phyloP scores from a whole-genome alignment of 306 rosid species.

The Begonia peltatifolia region DNA sequence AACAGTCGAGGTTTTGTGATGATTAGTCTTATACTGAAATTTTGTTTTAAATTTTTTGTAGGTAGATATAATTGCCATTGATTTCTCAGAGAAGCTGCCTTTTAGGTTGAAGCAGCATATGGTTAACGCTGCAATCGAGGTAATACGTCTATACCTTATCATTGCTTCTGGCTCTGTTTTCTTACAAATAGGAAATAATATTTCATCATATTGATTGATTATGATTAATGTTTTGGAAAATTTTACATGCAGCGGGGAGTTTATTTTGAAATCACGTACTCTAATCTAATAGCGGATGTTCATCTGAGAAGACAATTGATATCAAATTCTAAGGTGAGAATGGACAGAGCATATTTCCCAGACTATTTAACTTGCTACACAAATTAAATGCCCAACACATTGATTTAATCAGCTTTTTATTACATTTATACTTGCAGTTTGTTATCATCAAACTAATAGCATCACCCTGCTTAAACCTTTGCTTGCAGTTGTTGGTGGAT shows the following conservation, averaged over 20 bases:
- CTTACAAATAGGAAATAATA: too few relatives aligned
- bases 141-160: conserved; percentile 11
- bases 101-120: conserved; percentile 57
- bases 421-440: too few relatives aligned
- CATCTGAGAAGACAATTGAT: conserved; percentile 57
- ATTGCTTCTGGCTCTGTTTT: background rate
- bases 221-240: too few relatives aligned
- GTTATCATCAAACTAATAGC: too few relatives aligned
- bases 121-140: conserved; percentile 65
- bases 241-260: conserved; percentile 49
- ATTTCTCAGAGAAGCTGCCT: conserved; percentile 52
- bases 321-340: conserved; percentile 57
- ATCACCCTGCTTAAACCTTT: too few relatives aligned
- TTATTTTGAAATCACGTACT: conserved; percentile 60
- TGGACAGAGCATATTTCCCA: background rate
- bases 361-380: background rate
- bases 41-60: conserved; percentile 14
- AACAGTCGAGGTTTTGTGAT: background rate
- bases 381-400: too few relatives aligned
- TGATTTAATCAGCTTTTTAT: too few relatives aligned
- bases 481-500: conserved; percentile 59
- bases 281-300: conserved; percentile 30
- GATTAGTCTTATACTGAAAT: background rate
- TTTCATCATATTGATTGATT: too few relatives aligned
- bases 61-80: conserved; percentile 72